A percentile compares a stretch with the other conserved stretches of the same genome.
Evolutionary conservation across 148 eudicot genomes (phyloP).

Genomic region (Camellia lanceoleosa): DNA sequence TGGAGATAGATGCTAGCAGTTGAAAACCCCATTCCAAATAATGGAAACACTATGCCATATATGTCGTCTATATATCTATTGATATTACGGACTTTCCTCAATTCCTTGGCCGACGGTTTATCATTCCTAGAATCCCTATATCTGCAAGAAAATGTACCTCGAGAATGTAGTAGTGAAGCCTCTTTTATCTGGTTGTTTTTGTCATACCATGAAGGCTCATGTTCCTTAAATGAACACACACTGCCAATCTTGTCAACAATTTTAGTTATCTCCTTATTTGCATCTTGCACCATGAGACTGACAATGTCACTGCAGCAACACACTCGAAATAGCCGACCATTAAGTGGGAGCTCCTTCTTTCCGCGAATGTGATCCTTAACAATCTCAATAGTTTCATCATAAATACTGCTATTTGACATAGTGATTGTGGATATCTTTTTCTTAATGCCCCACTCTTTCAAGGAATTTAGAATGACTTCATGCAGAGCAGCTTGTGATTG

Average conservation of each 20-base stretch:
- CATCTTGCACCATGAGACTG: conserved; percentile 18
- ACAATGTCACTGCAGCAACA: conserved; percentile 15
- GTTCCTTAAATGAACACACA: neutral
- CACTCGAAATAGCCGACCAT: conserved; percentile 31
- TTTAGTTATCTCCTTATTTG: conserved; percentile 9
- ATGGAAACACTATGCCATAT: neutral
- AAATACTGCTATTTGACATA: neutral
- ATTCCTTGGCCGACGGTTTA: conserved; percentile 21
- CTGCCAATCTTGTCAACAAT: conserved; percentile 17
- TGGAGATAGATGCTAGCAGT: conserved; percentile 2
- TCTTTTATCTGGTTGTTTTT: conserved; percentile 7
- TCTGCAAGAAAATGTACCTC: neutral
- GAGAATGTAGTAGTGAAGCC: neutral
- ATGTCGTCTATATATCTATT: neutral
- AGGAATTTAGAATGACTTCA: conserved; percentile 8
- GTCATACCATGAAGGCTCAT: neutral
- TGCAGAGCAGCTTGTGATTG: neutral
- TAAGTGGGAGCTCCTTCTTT: conserved; percentile 8
- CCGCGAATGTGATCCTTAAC: conserved; percentile 21
- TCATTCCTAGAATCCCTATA: neutral
- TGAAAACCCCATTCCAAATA: neutral
- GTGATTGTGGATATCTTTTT: conserved; percentile 17
- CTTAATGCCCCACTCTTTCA: conserved; percentile 20
- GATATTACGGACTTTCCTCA: neutral
- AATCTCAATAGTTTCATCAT: neutral